Evolutionary conservation across 768 basidiomycete genomes (phyloP), one percentile per base, ranked within the genome.

Genomic region (Lactarius quietus): DNA sequence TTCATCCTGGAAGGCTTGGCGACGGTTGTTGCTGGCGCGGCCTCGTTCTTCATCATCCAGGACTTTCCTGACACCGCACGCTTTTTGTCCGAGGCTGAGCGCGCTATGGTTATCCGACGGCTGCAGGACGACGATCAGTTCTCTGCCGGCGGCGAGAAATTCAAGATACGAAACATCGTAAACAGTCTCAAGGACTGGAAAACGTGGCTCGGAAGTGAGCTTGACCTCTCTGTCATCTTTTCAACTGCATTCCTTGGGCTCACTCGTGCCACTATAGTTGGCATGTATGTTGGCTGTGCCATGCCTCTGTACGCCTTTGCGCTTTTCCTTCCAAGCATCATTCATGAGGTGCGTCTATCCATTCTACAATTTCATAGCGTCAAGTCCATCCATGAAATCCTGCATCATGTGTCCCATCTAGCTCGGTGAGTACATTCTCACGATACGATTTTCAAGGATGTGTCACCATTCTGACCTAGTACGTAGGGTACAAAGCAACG

Each of bases 51-150:
- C 81, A 84, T 92, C 71, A 84, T 92, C 64, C 86, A 90, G 70
- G 91, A 92, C 72, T 93, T 92, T 76, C 90, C 91, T 3, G 89
- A 92, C 70, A 89, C 85, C 1, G 90, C 90, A 29, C 88, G 82
- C 68, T 92, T 92, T 78, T 78, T 93, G 7, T 82, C 81, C n/a
- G 87, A 89, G 69, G 81, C 77, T 3, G 90, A 92, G 75, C 79
- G 88, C 35, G 85, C 84, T 8, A 78, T 87, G 23, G 81, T 90
- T 59, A 79, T 91, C 59, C 81, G 85, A 28, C 79, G 88, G 23
- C 77, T 92, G 39, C 87, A 91, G 72, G 71, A 75, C 15, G 87
- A 90, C 71, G 80, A 85, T 66, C 86, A 89, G 72, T 87, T 86
- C 74, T 89, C 86, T 72, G 89, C 89, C 3, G 88, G 82, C 6